Evolutionary conservation across 768 basidiomycete species (phyloP), one percentile per base, ranked within the genome.

Genomic region (Suillus cothurnatus): DNA sequence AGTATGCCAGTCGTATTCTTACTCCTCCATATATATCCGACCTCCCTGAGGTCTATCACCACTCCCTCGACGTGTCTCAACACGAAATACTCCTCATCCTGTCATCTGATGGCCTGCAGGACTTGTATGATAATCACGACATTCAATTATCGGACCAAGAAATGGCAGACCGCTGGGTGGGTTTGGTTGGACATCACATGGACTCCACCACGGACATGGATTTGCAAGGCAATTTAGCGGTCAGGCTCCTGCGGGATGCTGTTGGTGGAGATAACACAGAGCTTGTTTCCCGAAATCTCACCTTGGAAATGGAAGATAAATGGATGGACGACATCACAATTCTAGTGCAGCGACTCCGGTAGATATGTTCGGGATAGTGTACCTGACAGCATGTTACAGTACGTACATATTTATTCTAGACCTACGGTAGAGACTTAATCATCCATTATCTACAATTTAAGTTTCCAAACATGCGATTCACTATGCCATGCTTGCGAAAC

Each of bases 281-380:
- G 21, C 72, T 76, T 6, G 78, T 76, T 15, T 84, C 83, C n/a
- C 76, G 78, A 66, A 79, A 78, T 52, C 62, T 84, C 38, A 85
- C 83, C 9, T 74, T 84, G 52, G 84, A 84, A 72, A 84, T 83
- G 78, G 80, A 80, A 62, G 82, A 81, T 45, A 77, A 78, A 62
- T 84, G 82, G 83, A 80, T 84, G 73, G 84, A 84, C 66, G 83
- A 84, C 65, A 78, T 81, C 23, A 84, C 83, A 9, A 74, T 84
- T 31, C 64, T 84, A 26, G 78, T 85, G 58, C 82, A 82, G 62
- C 75, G 75, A 61, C 70, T 81, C 23, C 77, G 55, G 61, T 43
- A 49, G 50, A 38, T 14, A n/a, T 6, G 28, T 36, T 59, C 31
- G 47, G 17, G 36, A 21, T 41, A 47, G 57, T 28, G 19, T 32